phyloP scores from a whole-genome alignment of 352 stramenopile genomes.

The Phytophthora melonis region DNA sequence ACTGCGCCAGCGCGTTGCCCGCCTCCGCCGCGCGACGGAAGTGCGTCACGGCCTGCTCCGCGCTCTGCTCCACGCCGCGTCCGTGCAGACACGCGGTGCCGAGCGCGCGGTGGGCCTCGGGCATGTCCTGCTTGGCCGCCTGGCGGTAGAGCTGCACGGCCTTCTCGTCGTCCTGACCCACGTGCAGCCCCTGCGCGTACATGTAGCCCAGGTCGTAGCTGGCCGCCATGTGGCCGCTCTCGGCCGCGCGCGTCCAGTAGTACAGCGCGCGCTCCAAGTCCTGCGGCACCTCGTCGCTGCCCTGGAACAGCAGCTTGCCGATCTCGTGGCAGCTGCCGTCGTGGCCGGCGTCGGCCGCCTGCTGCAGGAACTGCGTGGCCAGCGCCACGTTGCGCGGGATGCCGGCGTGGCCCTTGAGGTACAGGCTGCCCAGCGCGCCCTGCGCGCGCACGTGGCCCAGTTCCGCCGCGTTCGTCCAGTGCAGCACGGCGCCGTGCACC shows the following conservation, averaged over 20 bases:
- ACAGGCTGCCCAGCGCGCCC: conserved; percentile 76
- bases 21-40: conserved; percentile 72
- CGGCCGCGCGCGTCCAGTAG: conserved; percentile 74
- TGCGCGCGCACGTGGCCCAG: conserved; percentile 76
- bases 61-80: conserved; percentile 38
- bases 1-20: conserved; percentile 70
- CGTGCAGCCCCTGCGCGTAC: conserved; percentile 79
- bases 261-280: conserved; percentile 54
- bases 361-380: conserved; percentile 62
- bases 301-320: conserved; percentile 77
- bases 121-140: conserved; percentile 70
- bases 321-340: conserved; percentile 77
- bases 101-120: conserved; percentile 72
- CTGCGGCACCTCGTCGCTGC: conserved; percentile 39
- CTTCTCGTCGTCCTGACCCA: conserved; percentile 62
- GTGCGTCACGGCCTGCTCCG: conserved; percentile 52
- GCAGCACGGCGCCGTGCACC: conserved; percentile 65
- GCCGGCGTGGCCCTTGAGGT: conserved; percentile 63
- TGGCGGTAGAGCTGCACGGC: conserved; percentile 67
- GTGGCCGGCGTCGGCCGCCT: conserved; percentile 75
- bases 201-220: conserved; percentile 81
- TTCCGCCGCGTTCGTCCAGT: conserved; percentile 84
- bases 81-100: conserved; percentile 67
- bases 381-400: conserved; percentile 59
- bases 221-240: conserved; percentile 72